Evolutionary conservation across 306 rosid species (phyloP), one percentile per base, ranked within the genome.

Genomic region (Prunus mira): DNA sequence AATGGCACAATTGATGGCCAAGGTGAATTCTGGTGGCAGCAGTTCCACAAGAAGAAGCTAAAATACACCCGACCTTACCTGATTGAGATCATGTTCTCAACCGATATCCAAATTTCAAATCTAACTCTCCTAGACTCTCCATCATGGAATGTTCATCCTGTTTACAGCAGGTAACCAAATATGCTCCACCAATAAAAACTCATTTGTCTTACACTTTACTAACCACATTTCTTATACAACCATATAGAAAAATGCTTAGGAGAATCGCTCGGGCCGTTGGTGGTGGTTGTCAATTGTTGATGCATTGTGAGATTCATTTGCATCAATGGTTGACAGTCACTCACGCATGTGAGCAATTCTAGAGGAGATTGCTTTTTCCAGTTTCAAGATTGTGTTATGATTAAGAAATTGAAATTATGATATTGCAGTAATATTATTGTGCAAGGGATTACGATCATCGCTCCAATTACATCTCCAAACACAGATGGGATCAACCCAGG

Each of bases 401-500:
- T 24, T 14, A 56, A 66, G 10, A 57, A 22, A 57, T 1, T 22
- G 28, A 19, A 56, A 38, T 49, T 58, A 7, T 73, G 67, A 4
- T 51, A 24, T 62, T 71, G 56, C 89, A 86, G 89, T 56, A 78
- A 86, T 46, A 66, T 86, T 70, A 49, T 83, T 12, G 20, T 86
- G 52, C 84, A 86, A 86, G 87, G 89, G 46, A 78, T 86, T 60
- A 83, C 87, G 3, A 83, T 86, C 69, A 74, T 86, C 6, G 87
- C 89, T 47, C 89, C 89, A 8, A 75, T 86, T 61, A 72, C 79
- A 4, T 86, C 89, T 8, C 89, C 89, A 18, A 83, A 86, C 69
- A 86, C 87, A 15, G 89, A 86, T 22, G 89, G 85, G 10, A 83
- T 83, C 79, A 86, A 86, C 76, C 89, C 89, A 62, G 89, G 87